phyloP scores from a whole-genome alignment of 345 rosid species.

The rapeseed (Brassica napus) region DNA sequence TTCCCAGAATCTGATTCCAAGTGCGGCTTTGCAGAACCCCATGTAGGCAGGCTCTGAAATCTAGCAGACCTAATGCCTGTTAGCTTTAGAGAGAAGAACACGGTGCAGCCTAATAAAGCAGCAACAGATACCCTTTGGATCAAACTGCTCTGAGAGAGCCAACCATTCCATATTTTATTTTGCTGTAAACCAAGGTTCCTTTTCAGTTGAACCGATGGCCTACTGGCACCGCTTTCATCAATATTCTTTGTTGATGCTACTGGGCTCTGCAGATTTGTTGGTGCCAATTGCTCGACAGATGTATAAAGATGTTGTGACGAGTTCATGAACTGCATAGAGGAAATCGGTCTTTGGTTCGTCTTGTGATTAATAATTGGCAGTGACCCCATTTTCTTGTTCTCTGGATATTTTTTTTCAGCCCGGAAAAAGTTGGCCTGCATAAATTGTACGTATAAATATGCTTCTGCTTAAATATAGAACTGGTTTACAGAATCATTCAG shows the following conservation, averaged over 20 bases:
- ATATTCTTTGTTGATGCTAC: constrained; percentile 44
- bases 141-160: constrained; percentile 49
- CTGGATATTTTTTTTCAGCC: constrained; percentile 57
- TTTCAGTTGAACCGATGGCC: constrained; percentile 61
- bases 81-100: constrained; percentile 55
- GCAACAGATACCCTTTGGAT: constrained; percentile 51
- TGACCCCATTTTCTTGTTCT: constrained; percentile 49
- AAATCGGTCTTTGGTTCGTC: constrained; percentile 56
- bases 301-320: constrained; percentile 63
- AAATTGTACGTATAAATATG: constrained; percentile 28
- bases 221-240: constrained; percentile 45
- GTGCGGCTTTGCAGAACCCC: constrained; percentile 39
- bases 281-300: constrained; percentile 75
- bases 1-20: constrained; percentile 45
- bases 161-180: constrained; percentile 53
- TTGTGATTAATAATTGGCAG: constrained; percentile 38
- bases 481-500: constrained; percentile 6
- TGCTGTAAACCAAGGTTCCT: constrained; percentile 57
- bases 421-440: constrained; percentile 67
- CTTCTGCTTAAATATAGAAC: constrained; percentile 15
- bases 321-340: constrained; percentile 48
- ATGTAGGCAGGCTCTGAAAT: constrained; percentile 43
- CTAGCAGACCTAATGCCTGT: constrained; percentile 45
- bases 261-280: constrained; percentile 59
- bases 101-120: constrained; percentile 59